Percentiles rank a stretch among this genome's conserved stretches.
Evolutionary conservation across 2,329 filamentous ascomycete genomes (phyloP).

Genomic region (Pseudogymnoascus sp.): DNA sequence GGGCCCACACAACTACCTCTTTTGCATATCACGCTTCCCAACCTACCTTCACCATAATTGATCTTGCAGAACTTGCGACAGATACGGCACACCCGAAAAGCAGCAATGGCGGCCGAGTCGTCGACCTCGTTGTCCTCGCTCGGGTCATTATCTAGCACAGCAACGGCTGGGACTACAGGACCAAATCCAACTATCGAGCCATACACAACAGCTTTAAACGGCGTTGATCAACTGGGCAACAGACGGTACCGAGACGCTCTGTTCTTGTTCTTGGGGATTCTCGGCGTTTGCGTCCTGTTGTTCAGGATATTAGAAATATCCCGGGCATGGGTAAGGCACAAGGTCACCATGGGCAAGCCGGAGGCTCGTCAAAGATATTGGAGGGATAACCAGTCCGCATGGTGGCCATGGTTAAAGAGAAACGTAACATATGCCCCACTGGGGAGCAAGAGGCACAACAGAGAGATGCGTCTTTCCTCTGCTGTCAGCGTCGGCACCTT

Average conservation of each 20-base stretch:
- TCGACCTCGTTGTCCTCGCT: not conserved
- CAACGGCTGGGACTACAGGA: conserved; percentile 10
- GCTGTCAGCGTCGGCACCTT: conserved; percentile 55
- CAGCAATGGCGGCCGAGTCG: not conserved
- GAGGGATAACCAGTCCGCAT: conserved; percentile 47
- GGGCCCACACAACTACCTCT: not conserved
- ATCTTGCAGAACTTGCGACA: conserved; percentile 2
- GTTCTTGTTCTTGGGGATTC: conserved; percentile 52
- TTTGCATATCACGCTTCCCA: not conserved
- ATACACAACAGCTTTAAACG: conserved; percentile 48
- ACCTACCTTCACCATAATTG: not conserved
- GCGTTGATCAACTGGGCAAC: conserved; percentile 52
- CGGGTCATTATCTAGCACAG: not conserved
- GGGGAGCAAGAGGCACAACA: conserved; percentile 57
- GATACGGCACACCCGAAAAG: not conserved
- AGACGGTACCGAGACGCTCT: conserved; percentile 47
- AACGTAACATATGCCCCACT: conserved; percentile 56
- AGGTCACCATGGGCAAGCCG: conserved; percentile 47
- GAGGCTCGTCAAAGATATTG: conserved; percentile 50
- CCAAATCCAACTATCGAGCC: conserved; percentile 44
- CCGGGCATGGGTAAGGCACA: conserved; percentile 49
- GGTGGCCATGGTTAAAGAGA: conserved; percentile 56
- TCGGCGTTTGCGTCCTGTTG: conserved; percentile 44
- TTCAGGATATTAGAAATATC: conserved; percentile 46
- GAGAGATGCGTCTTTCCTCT: conserved; percentile 53